These are phyloP conservation scores for Alopecurus myosuroides DNA, from an alignment of 176 grass and related monocot genomes.

Conservation along the genomic window DNA sequence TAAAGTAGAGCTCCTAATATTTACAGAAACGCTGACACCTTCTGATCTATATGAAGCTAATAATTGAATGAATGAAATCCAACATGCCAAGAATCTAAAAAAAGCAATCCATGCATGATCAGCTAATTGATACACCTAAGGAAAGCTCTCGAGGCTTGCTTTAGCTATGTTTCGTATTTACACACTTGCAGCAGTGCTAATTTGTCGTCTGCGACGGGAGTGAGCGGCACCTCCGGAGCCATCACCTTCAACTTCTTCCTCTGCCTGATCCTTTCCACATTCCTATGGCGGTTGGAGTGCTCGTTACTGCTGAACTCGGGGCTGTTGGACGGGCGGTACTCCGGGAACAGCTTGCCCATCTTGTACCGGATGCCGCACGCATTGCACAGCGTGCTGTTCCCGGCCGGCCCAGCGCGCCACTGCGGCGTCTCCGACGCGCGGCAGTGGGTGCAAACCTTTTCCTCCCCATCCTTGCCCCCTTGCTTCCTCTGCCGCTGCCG, in stretches of 20 bases:
- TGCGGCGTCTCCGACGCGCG: constrained; percentile 39
- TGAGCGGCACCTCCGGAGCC: not conserved
- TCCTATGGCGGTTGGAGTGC: constrained; percentile 54
- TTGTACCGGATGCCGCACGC: constrained; percentile 50
- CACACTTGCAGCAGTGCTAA: not conserved
- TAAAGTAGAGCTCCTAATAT: not conserved
- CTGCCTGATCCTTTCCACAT: constrained; percentile 24
- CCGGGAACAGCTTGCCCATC: constrained; percentile 10
- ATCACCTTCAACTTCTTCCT: not conserved
- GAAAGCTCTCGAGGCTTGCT: not conserved
- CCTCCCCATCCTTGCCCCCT: not conserved
- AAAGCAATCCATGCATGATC: not conserved
- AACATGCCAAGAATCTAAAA: not conserved
- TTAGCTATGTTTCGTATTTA: constrained; percentile 11
- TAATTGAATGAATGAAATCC: not conserved
- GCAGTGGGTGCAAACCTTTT: constrained; percentile 37
- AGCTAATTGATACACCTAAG: not conserved
- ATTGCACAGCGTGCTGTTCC: constrained; percentile 63
- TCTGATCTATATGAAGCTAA: not conserved
- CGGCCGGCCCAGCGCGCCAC: constrained; percentile 42
- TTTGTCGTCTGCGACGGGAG: not conserved
- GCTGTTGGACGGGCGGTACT: constrained; percentile 51
- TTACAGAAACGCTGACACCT: not conserved
- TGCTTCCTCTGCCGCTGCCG: not conserved
- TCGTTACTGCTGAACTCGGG: constrained; percentile 19